phyloP scores from a whole-genome alignment of 306 rosid species.

The Castanopsis chinensis region DNA sequence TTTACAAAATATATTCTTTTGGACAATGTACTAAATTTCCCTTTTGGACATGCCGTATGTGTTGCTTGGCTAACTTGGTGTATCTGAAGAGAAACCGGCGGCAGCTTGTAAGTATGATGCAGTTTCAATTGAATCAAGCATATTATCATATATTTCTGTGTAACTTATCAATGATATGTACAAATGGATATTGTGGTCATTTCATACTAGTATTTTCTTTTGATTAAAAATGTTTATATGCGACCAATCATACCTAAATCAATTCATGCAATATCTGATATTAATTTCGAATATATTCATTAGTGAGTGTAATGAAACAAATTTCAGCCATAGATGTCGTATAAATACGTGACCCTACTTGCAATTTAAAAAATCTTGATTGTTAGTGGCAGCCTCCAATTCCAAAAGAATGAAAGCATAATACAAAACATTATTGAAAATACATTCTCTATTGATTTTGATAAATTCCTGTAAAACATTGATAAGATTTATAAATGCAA shows the following conservation, averaged over 20 bases:
- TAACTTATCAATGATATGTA: background rate
- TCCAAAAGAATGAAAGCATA: too few species aligned
- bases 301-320: background rate
- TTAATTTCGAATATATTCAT: background rate
- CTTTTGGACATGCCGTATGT: slow-evolving; percentile 26
- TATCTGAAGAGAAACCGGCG: slow-evolving; percentile 89
- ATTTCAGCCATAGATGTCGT: too few species aligned
- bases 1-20: background rate
- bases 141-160: background rate
- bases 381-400: too few species aligned
- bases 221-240: background rate
- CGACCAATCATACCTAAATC: background rate
- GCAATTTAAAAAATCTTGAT: too few species aligned
- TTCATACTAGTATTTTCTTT: background rate
- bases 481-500: too few species aligned
- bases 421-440: too few species aligned
- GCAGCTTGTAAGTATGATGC: slow-evolving; percentile 68
- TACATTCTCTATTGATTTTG: too few species aligned
- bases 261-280: background rate
- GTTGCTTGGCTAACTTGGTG: slow-evolving; percentile 47
- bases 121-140: background rate
- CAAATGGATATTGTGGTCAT: slow-evolving; percentile 1
- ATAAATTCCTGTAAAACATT: too few species aligned
- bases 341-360: too few species aligned
- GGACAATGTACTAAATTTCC: slow-evolving; percentile 31